Percentiles rank a stretch among this genome's conserved stretches.
Conservation (phyloP, 306 rosid genomes). For the Trichosanthes truncata region DNA sequence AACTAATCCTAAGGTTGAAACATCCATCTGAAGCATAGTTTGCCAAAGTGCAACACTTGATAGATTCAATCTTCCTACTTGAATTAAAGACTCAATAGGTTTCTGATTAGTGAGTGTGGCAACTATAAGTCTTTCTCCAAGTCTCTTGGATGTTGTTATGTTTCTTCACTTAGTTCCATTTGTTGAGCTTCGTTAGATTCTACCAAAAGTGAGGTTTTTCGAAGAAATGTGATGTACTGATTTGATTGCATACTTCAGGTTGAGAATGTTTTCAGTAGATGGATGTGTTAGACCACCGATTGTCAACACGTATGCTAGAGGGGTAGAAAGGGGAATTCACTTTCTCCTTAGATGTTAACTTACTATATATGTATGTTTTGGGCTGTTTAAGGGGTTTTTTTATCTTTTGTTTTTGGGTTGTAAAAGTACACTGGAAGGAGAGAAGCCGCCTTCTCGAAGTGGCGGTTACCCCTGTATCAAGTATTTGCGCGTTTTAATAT, state of each 20-base stretch:
- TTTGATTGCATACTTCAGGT: not conserved
- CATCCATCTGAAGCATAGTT: not conserved
- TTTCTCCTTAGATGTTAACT: no score
- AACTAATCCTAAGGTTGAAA: not conserved
- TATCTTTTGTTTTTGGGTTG: no score
- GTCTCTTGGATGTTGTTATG: not conserved
- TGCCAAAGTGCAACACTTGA: not conserved
- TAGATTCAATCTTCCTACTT: not conserved
- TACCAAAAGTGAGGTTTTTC: not conserved
- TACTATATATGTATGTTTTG: no score
- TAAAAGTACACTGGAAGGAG: no score
- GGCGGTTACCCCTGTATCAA: no score
- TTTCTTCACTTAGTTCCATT: not conserved
- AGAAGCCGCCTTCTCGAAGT: no score
- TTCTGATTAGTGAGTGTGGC: not conserved
- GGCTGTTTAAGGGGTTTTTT: no score
- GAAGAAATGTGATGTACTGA: not conserved
- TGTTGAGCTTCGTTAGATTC: not conserved
- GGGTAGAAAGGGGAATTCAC: no score
- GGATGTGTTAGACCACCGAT: no score
- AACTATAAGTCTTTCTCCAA: not conserved
- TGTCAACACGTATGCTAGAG: no score
- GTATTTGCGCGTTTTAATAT: no score
- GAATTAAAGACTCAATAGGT: not conserved
- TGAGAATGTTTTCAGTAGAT: not conserved